Conservation (phyloP, 495 filamentous ascomycete genomes). For the Pseudevernia furfuracea region DNA sequence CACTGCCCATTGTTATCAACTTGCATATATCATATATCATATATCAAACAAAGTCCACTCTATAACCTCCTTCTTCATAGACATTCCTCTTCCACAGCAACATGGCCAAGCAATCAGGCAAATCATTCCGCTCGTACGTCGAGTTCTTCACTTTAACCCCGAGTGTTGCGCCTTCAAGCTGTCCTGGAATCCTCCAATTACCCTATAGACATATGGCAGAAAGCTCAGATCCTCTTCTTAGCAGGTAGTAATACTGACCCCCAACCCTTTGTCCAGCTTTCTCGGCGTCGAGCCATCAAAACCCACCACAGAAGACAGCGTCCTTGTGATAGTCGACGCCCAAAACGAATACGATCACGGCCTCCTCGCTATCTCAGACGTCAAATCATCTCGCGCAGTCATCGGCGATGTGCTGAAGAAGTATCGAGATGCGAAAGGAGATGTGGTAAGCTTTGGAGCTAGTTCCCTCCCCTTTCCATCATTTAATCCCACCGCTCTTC, state of each 20-base stretch:
- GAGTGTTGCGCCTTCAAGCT: neutral
- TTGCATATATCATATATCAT: neutral
- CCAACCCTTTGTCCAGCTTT: neutral
- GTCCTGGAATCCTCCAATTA: neutral
- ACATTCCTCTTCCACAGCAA: neutral
- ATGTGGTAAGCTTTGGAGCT: constrained; percentile 36
- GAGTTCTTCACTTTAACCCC: neutral
- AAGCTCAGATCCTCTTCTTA: neutral
- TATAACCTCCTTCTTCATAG: neutral
- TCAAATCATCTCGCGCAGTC: constrained; percentile 37
- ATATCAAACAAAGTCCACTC: neutral
- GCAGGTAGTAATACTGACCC: neutral
- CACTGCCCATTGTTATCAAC: too few species aligned
- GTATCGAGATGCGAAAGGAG: constrained; percentile 42
- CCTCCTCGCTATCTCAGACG: constrained; percentile 42
- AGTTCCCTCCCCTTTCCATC: too few species aligned
- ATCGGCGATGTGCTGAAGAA: constrained; percentile 44
- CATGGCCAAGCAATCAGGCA: constrained; percentile 14
- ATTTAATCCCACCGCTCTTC: too few species aligned
- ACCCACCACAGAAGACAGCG: constrained; percentile 44
- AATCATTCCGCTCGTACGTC: constrained; percentile 11
- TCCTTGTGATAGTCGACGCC: constrained; percentile 58
- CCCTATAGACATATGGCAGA: too few species aligned
- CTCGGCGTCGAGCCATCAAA: constrained; percentile 33
- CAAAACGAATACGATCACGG: constrained; percentile 55